These are phyloP conservation scores for Leccinum pachyderme DNA, from an alignment of 1,284 basidiomycete species.

Conservation along the genomic window DNA sequence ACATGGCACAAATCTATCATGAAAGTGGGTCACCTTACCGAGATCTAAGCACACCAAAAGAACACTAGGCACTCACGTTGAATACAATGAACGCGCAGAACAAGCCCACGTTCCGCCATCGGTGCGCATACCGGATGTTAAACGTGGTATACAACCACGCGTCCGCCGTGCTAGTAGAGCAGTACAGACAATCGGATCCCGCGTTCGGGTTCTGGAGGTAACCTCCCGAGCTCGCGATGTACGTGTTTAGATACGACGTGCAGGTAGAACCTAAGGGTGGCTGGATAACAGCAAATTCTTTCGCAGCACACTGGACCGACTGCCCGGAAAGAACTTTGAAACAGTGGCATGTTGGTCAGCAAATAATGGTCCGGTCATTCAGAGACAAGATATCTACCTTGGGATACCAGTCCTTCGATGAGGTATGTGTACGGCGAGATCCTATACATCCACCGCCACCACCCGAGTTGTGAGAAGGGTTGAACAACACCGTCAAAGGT, in stretches of 20 bases:
- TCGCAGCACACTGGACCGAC: slow-evolving; percentile 56
- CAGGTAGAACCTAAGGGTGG: slow-evolving; percentile 78
- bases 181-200: slow-evolving; percentile 64
- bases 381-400: slow-evolving; percentile 34
- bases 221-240: slow-evolving; percentile 62
- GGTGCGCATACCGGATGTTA: slow-evolving; percentile 49
- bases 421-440: slow-evolving; percentile 78
- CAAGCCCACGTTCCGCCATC: slow-evolving; percentile 52
- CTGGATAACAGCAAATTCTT: slow-evolving; percentile 65
- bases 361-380: background rate
- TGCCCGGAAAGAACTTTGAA: slow-evolving; percentile 49
- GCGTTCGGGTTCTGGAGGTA: slow-evolving; percentile 75
- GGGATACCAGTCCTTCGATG: slow-evolving; percentile 54
- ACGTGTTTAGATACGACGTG: slow-evolving; percentile 62
- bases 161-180: slow-evolving; percentile 48
- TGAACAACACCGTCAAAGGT: slow-evolving; percentile 69
- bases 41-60: background rate
- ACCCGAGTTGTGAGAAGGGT: slow-evolving; percentile 62
- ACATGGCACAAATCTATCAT: slow-evolving; percentile 31
- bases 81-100: slow-evolving; percentile 44
- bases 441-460: slow-evolving; percentile 85
- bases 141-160: slow-evolving; percentile 41
- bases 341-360: background rate
- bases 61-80: slow-evolving; percentile 43
- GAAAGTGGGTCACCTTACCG: too few relatives aligned